phyloP scores from a whole-genome alignment of 208 protist genomes.

The Leishmania aethiopica region DNA sequence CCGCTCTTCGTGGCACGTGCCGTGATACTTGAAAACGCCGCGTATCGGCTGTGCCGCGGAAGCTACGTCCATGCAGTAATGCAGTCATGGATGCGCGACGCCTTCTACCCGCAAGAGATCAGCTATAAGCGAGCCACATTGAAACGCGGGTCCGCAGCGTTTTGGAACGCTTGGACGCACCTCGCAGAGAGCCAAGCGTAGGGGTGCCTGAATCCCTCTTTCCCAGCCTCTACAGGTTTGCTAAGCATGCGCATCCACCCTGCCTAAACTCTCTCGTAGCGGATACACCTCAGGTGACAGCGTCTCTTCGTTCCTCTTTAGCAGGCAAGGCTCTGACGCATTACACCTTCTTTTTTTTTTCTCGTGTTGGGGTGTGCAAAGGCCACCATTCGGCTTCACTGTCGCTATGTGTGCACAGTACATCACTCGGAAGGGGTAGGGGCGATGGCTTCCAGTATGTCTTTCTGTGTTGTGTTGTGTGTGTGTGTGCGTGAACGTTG shows the following conservation, averaged over 20 bases:
- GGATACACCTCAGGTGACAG: not conserved
- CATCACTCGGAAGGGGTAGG: not conserved
- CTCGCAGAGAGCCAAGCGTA: conserved; percentile 4
- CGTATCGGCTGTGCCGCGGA: conserved; percentile 53
- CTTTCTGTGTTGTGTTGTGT: not conserved
- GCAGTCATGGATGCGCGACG: conserved; percentile 77
- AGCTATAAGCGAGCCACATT: conserved; percentile 63
- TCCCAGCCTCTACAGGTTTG: not conserved
- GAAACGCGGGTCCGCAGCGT: conserved; percentile 42
- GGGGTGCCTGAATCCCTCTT: not conserved
- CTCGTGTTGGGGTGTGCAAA: not conserved
- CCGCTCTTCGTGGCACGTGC: conserved; percentile 57
- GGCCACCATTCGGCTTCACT: not conserved
- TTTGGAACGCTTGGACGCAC: conserved; percentile 31
- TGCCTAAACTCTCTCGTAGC: not conserved
- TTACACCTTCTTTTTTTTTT: not conserved
- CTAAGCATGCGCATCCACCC: not conserved
- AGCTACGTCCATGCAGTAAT: conserved; percentile 77
- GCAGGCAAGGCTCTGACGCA: not conserved
- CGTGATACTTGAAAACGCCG: conserved; percentile 73
- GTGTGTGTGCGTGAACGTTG: not conserved
- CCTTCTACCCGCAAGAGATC: conserved; percentile 78
- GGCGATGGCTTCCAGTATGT: not conserved
- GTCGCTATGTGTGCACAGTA: not conserved
- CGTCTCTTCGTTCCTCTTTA: not conserved